Percentiles rank a stretch among this genome's conserved stretches.
Evolutionary conservation across 768 basidiomycete species (phyloP).

Genomic region (Leccinum aurantiacum): DNA sequence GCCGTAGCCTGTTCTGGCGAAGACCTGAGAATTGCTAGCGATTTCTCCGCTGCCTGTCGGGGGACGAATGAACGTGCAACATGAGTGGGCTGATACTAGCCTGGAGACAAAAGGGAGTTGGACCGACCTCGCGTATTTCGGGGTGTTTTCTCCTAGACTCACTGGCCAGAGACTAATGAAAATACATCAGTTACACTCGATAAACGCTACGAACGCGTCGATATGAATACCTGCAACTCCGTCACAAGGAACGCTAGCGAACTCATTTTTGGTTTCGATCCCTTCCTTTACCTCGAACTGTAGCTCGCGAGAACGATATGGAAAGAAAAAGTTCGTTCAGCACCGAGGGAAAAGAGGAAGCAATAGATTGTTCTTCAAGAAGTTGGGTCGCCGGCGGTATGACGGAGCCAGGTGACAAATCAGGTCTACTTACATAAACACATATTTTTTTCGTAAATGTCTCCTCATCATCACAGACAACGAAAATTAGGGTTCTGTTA

Average conservation of each 20-base stretch:
- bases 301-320: background rate
- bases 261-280: slow-evolving; percentile 44
- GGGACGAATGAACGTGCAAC: background rate
- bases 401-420: too few relatives aligned
- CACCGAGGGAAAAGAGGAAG: background rate
- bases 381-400: too few relatives aligned
- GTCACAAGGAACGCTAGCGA: slow-evolving; percentile 70
- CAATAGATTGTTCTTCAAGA: background rate
- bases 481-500: too few relatives aligned
- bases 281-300: background rate
- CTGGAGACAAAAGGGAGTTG: background rate
- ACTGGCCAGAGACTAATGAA: slow-evolving; percentile 73
- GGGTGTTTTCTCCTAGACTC: slow-evolving; percentile 89
- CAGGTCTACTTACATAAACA: too few relatives aligned
- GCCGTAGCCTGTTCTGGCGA: slow-evolving; percentile 78
- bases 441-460: too few relatives aligned
- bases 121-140: slow-evolving; percentile 84
- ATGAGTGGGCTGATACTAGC: slow-evolving; percentile 8
- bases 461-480: too few relatives aligned
- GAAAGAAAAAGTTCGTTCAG: background rate
- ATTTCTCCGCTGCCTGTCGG: slow-evolving; percentile 82
- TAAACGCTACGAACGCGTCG: background rate
- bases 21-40: slow-evolving; percentile 74
- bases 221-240: slow-evolving; percentile 59
- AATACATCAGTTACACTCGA: slow-evolving; percentile 3